A percentile compares a stretch with the other conserved stretches of the same genome.
phyloP scores from a whole-genome alignment of 1,139 yeast species.

The Pichia sp. region DNA sequence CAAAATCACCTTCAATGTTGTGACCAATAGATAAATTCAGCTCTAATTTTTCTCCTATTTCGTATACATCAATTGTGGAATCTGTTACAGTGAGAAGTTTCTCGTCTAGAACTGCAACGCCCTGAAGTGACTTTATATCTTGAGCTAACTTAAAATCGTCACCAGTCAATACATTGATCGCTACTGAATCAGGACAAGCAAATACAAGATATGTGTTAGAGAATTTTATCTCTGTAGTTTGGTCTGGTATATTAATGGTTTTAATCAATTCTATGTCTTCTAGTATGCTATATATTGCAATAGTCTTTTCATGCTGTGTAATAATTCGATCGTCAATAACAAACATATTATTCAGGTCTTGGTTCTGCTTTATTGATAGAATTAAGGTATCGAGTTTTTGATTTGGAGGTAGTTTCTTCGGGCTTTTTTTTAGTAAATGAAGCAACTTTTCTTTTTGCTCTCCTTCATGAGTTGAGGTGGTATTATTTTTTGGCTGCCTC shows the following conservation, averaged over 20 bases:
- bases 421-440: conserved; percentile 4
- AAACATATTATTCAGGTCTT: conserved; percentile 9
- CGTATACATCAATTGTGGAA: conserved; percentile 15
- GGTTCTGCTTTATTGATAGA: conserved; percentile 3
- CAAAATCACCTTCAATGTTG: background rate
- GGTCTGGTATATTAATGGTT: conserved; percentile 8
- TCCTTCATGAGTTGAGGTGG: background rate
- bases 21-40: background rate
- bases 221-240: conserved; percentile 2
- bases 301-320: conserved; percentile 7
- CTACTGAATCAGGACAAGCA: conserved; percentile 11
- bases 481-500: background rate
- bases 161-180: conserved; percentile 9
- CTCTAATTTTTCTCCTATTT: conserved; percentile 6
- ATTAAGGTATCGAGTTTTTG: background rate
- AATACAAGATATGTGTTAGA: conserved; percentile 15
- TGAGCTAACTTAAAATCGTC: background rate
- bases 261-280: conserved; percentile 2
- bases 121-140: conserved; percentile 7
- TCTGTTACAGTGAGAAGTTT: conserved; percentile 15
- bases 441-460: conserved; percentile 7
- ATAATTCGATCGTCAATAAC: conserved; percentile 10
- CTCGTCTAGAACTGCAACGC: conserved; percentile 19
- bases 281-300: conserved; percentile 9
- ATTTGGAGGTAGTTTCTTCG: conserved; percentile 1